phyloP scores from a whole-genome alignment of 1,139 yeast genomes.

The Yamadazyma aaseri region DNA sequence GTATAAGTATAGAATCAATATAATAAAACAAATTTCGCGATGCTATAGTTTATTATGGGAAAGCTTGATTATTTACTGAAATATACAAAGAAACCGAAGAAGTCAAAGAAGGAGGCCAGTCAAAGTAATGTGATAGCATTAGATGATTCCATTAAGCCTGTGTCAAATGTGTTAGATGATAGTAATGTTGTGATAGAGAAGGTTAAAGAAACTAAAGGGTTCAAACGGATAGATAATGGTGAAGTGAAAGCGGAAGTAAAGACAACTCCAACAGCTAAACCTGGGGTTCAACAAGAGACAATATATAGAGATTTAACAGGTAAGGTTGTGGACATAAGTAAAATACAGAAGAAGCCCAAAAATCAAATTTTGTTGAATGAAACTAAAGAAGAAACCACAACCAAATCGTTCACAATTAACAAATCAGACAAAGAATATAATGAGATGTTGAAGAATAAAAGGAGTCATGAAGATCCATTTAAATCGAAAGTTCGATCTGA shows the following conservation, averaged over 20 bases:
- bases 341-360: constrained; percentile 10
- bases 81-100: constrained; percentile 16
- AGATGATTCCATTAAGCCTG: constrained; percentile 8
- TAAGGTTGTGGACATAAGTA: constrained; percentile 31
- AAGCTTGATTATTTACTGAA: constrained; percentile 20
- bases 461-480: constrained; percentile 71
- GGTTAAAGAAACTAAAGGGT: constrained; percentile 39
- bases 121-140: constrained; percentile 12
- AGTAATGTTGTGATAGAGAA: constrained; percentile 22
- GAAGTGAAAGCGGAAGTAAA: neutral
- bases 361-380: constrained; percentile 6
- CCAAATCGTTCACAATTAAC: constrained; percentile 24
- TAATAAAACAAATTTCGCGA: constrained; percentile 4
- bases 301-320: constrained; percentile 44
- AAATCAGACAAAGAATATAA: constrained; percentile 41
- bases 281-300: constrained; percentile 19
- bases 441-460: constrained; percentile 27
- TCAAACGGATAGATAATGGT: constrained; percentile 34
- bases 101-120: constrained; percentile 10
- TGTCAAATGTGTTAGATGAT: constrained; percentile 9
- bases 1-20: neutral
- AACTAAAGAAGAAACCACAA: constrained; percentile 16
- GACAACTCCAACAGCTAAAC: neutral
- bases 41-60: constrained; percentile 9
- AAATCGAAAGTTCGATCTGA: constrained; percentile 19